Percentiles rank a stretch among this genome's conserved stretches.
phyloP scores from a whole-genome alignment of 805 yeast genomes.

The Spathaspora boniae region DNA sequence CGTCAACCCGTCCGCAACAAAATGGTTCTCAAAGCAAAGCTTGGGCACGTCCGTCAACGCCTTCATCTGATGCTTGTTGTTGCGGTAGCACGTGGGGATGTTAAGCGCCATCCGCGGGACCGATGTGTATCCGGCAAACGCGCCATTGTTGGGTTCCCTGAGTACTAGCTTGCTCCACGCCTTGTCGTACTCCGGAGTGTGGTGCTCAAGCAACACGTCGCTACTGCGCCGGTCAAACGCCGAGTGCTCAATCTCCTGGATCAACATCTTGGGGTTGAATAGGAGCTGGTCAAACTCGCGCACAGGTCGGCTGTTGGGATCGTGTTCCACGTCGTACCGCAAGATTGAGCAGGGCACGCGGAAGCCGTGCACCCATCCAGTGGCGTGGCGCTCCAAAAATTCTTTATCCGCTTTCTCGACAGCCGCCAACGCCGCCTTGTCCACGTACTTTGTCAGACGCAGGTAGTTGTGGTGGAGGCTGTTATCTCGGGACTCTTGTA shows the following conservation, averaged over 20 bases:
- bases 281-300: conserved; percentile 11
- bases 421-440: too few relatives aligned
- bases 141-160: conserved; percentile 12
- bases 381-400: conserved; percentile 5
- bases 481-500: not conserved
- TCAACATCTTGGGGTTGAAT: conserved; percentile 20
- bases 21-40: conserved; percentile 30
- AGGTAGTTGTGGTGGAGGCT: too few relatives aligned
- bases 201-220: conserved; percentile 1
- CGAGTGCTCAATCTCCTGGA: conserved; percentile 20
- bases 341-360: conserved; percentile 24
- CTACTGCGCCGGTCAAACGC: conserved; percentile 8
- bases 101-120: conserved; percentile 24
- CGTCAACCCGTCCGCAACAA: conserved; percentile 25
- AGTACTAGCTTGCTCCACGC: conserved; percentile 5
- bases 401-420: conserved; percentile 1
- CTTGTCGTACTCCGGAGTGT: not conserved
- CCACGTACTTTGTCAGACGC: too few relatives aligned
- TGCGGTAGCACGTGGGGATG: conserved; percentile 13
- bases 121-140: conserved; percentile 26
- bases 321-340: conserved; percentile 16
- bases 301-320: conserved; percentile 12
- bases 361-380: conserved; percentile 28
- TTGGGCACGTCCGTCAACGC: conserved; percentile 17
- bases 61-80: conserved; percentile 9